Evolutionary conservation across 2,329 filamentous ascomycete genomes (phyloP), one percentile per base, ranked within the genome.

Genomic region (Stachybotrys chartarum): DNA sequence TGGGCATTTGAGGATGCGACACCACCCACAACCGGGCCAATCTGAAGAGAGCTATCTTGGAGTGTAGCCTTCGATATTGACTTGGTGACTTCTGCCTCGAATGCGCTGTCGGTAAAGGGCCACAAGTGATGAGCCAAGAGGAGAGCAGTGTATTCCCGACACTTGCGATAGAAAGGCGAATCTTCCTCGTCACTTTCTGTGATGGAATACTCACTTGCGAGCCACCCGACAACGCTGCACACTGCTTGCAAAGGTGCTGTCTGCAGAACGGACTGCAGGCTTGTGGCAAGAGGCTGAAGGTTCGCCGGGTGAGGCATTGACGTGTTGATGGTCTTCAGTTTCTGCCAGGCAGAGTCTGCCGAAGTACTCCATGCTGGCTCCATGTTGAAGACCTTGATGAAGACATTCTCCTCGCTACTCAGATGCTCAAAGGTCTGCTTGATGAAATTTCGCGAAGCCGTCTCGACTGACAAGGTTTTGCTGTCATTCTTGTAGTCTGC

Each of bases 341-440:
- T 71, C 30, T 72, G 72, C 56, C 81, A 84, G 1, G 75, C 80
- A 0, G 81, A 83, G 44, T 75, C 75, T 0, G 68, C 59, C 24
- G 79, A 71, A 0, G 71, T 71, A 58, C 72, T 81, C 69, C 80
- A 83, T 24, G 77, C 72, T 1, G 80, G 75, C 50, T 83, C 79
- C 45, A 84, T 70, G 30, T 74, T 73, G 58, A 85, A 84, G n/a
- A 84, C 71, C 57, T 76, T 79, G 35, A 72, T 63, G 56, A 85
- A 83, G 3, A 85, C 65, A 18, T 68, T 72, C 30, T 77, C 74
- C 62, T 85, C 82, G 56, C 78, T 77, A 60, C 78, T 81, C 3
- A 81, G 76, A 30, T 80, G 75, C 62, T 85, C 82, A 55, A 84
- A 83, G 54, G 74, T 78, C 64, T 84, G 81, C 63, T 84, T 84